phyloP scores from a whole-genome alignment of 2,329 filamentous ascomycete genomes.

The Alternaria atra region DNA sequence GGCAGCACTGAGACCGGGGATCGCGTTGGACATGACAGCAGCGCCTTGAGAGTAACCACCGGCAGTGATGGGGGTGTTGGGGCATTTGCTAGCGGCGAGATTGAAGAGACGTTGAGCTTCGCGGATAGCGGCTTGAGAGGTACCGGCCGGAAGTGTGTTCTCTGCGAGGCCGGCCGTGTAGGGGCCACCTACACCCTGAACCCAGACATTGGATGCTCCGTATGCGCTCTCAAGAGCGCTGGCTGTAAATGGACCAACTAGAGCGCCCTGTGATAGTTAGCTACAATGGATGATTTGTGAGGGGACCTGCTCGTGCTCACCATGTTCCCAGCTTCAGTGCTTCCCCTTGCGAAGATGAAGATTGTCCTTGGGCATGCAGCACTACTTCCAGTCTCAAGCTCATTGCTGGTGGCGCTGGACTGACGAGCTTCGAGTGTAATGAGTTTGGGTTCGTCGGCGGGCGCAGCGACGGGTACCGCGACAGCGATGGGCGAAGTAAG shows the following conservation, averaged over 20 bases:
- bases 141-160: constrained; percentile 45
- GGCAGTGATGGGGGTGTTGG: constrained; percentile 47
- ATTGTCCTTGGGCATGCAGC: constrained; percentile 27
- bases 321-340: constrained; percentile 32
- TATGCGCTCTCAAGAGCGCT: constrained; percentile 22
- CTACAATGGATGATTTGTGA: not conserved
- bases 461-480: constrained; percentile 1
- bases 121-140: constrained; percentile 39
- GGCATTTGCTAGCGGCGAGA: constrained; percentile 48
- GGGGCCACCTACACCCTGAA: constrained; percentile 39
- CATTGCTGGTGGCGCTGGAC: constrained; percentile 16
- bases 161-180: constrained; percentile 47
- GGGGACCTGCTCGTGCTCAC: constrained; percentile 5
- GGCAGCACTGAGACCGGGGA: constrained; percentile 33
- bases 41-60: constrained; percentile 53
- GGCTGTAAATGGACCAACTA: constrained; percentile 16
- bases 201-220: constrained; percentile 24
- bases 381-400: constrained; percentile 25
- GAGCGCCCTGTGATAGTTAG: not conserved
- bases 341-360: constrained; percentile 31
- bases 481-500: constrained; percentile 9
- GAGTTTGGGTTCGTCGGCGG: not conserved
- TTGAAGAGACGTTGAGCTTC: constrained; percentile 46
- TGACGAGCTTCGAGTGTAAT: constrained; percentile 15
- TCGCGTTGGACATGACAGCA: constrained; percentile 46